Evolutionary conservation across 2,329 filamentous ascomycete species (phyloP).

Genomic region (Phyllosticta citrichinensis): DNA sequence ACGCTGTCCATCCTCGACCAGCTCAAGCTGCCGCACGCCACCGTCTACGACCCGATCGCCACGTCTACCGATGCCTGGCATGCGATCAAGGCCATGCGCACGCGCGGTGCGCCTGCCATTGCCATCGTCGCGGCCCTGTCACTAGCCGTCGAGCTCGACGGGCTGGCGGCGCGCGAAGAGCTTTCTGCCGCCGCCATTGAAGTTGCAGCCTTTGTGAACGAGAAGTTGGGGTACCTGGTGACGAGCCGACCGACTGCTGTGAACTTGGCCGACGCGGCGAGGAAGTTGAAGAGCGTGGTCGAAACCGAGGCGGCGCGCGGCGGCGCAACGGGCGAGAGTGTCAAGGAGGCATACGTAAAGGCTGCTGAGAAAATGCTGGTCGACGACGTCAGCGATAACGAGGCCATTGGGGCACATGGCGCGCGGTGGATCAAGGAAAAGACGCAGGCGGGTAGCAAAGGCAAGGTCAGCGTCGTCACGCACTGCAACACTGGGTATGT

Average conservation of each 20-base stretch:
- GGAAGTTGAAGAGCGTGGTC: slow-evolving; percentile 61
- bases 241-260: slow-evolving; percentile 89
- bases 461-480: slow-evolving; percentile 71
- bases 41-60: slow-evolving; percentile 64
- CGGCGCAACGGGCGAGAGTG: slow-evolving; percentile 38
- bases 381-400: slow-evolving; percentile 80
- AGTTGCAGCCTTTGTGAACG: slow-evolving; percentile 57
- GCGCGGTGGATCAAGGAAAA: slow-evolving; percentile 70
- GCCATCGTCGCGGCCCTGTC: slow-evolving; percentile 92
- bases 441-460: slow-evolving; percentile 38
- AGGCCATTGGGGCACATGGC: slow-evolving; percentile 72
- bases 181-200: slow-evolving; percentile 47
- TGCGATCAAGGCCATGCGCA: slow-evolving; percentile 75
- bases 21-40: slow-evolving; percentile 69
- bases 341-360: slow-evolving; percentile 62
- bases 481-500: slow-evolving; percentile 90
- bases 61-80: slow-evolving; percentile 69
- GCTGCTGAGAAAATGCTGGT: slow-evolving; percentile 79
- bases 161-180: slow-evolving; percentile 30
- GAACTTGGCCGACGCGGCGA: slow-evolving; percentile 82
- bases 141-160: slow-evolving; percentile 72
- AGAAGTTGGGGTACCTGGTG: slow-evolving; percentile 76
- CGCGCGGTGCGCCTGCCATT: slow-evolving; percentile 77
- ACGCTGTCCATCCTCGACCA: slow-evolving; percentile 71
- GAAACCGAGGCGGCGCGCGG: slow-evolving; percentile 37